Conservation (phyloP, 305 asterid species). For the Fraxinus greggii region DNA sequence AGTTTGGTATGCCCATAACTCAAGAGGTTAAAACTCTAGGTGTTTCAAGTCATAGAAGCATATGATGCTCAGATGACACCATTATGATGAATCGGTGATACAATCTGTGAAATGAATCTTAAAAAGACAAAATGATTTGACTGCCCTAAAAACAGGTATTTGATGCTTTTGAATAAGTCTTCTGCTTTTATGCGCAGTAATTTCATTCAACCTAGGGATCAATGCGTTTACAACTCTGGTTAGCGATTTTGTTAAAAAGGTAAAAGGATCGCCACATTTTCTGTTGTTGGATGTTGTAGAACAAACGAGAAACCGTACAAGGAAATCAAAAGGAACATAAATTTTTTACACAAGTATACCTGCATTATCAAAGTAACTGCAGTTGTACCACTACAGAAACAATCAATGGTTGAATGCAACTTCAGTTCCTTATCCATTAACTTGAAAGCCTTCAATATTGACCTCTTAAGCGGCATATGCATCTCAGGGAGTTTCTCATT, state of each 20-base stretch:
- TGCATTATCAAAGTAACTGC: constrained; percentile 43
- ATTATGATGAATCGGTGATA: too few species aligned
- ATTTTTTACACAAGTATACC: constrained; percentile 22
- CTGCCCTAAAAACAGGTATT: neutral
- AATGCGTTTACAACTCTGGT: neutral
- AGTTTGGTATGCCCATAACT: neutral
- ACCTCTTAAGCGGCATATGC: constrained; percentile 37
- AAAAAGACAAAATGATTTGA: neutral
- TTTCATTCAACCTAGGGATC: neutral
- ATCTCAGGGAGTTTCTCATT: constrained; percentile 40
- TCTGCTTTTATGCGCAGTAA: neutral
- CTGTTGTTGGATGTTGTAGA: neutral
- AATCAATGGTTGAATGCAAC: constrained; percentile 41
- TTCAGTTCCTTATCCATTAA: constrained; percentile 52
- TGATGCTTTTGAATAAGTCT: neutral
- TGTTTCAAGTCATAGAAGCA: neutral
- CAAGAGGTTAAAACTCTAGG: neutral
- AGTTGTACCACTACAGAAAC: constrained; percentile 52
- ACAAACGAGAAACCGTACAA: neutral
- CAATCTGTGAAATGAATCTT: neutral
- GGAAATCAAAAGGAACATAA: neutral
- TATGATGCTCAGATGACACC: neutral
- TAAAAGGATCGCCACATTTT: neutral
- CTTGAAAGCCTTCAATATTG: constrained; percentile 41
- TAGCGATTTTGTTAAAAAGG: neutral